These are phyloP conservation scores for Phlyctochytrium bullatum DNA, from an alignment of 192 early-diverging fungal species.

Conservation along the genomic window DNA sequence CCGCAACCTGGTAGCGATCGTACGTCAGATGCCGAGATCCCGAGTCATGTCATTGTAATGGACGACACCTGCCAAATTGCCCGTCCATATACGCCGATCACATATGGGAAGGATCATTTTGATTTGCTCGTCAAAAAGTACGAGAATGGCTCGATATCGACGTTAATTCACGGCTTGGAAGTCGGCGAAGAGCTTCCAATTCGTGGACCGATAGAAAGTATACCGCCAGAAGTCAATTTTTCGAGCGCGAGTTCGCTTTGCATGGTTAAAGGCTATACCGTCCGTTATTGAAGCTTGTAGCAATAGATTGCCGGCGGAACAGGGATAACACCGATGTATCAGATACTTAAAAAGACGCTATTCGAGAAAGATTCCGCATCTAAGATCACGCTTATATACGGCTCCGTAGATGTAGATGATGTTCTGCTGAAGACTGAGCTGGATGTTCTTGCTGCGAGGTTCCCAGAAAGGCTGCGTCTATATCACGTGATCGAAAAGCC, in stretches of 20 bases:
- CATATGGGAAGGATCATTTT: constrained; percentile 57
- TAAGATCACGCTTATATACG: constrained; percentile 80
- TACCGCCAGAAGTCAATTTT: no score
- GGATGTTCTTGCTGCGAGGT: constrained; percentile 65
- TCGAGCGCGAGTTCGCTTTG: no score
- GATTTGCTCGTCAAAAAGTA: constrained; percentile 84
- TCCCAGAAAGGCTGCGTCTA: constrained; percentile 72
- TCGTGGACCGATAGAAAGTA: constrained; percentile 77
- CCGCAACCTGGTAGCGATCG: background rate
- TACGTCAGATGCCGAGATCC: background rate
- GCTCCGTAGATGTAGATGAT: constrained; percentile 83
- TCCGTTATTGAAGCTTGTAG: background rate
- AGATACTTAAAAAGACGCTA: constrained; percentile 82
- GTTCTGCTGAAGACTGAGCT: constrained; percentile 82
- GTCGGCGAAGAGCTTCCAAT: constrained; percentile 26
- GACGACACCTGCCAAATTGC: constrained; percentile 61
- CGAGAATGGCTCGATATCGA: constrained; percentile 55
- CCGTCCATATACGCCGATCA: constrained; percentile 79
- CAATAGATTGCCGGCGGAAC: constrained; percentile 83
- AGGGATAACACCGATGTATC: constrained; percentile 91
- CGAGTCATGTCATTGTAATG: constrained; percentile 52
- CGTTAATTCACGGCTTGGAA: constrained; percentile 20
- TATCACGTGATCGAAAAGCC: constrained; percentile 79
- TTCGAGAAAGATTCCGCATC: constrained; percentile 74
- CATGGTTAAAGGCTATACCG: no score